These are phyloP conservation scores for Naganishia onofrii DNA, from an alignment of 768 basidiomycete genomes.

Conservation along the genomic window DNA sequence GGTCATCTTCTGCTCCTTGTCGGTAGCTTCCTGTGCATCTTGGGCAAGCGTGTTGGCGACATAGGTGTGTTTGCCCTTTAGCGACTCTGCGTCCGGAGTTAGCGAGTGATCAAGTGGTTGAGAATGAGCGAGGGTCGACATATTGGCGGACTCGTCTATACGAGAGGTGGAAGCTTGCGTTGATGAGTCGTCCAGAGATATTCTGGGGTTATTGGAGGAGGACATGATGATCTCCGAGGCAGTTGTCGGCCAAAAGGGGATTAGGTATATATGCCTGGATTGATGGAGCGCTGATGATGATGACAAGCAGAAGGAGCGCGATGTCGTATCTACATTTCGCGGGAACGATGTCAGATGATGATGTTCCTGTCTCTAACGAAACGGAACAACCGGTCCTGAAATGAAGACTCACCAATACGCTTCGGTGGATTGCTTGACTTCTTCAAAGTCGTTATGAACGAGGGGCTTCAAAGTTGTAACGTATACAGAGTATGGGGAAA, in stretches of 20 bases:
- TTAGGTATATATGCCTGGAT: not conserved
- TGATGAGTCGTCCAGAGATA: not conserved
- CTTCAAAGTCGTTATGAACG: too few relatives aligned
- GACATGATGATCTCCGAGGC: not conserved
- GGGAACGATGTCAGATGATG: too few relatives aligned
- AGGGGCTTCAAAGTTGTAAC: too few relatives aligned
- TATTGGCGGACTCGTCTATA: not conserved
- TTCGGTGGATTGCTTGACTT: too few relatives aligned
- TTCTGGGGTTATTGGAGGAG: not conserved
- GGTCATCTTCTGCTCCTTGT: conserved; percentile 29
- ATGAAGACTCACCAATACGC: too few relatives aligned
- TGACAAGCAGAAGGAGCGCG: too few relatives aligned
- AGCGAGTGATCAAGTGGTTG: not conserved
- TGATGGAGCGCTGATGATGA: too few relatives aligned
- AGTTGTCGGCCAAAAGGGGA: not conserved
- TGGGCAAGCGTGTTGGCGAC: conserved; percentile 23
- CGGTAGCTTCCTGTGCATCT: conserved; percentile 30
- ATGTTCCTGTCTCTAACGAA: too few relatives aligned
- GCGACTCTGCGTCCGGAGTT: conserved; percentile 2
- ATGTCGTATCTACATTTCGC: too few relatives aligned
- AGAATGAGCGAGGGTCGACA: not conserved
- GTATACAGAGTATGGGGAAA: too few relatives aligned
- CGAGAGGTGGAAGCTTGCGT: not conserved
- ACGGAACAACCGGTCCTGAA: too few relatives aligned
- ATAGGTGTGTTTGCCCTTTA: not conserved